These are phyloP conservation scores for Fomitopsis serialis DNA, from an alignment of 768 basidiomycete genomes.

Conservation along the genomic window DNA sequence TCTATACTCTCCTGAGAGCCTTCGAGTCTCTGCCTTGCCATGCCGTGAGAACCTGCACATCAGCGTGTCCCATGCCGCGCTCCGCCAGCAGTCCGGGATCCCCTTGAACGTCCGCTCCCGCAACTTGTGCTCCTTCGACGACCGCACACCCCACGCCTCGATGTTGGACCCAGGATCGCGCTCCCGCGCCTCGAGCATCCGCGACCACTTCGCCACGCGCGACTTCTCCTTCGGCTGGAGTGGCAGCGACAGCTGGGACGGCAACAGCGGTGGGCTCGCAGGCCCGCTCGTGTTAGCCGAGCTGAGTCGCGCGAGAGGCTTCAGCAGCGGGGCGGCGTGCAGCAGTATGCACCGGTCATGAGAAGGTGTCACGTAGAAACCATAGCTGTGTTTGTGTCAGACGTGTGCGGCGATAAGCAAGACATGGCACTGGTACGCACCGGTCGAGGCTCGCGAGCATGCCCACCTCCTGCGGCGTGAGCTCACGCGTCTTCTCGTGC, in stretches of 20 bases:
- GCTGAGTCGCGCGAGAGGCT: conserved; percentile 45
- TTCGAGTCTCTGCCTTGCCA: conserved; percentile 38
- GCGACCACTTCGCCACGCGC: conserved; percentile 90
- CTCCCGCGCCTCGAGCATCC: conserved; percentile 70
- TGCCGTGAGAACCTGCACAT: conserved; percentile 50
- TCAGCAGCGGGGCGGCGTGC: conserved; percentile 53
- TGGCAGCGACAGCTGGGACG: conserved; percentile 37
- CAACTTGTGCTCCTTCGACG: conserved; percentile 62
- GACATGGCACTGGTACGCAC: conserved; percentile 37
- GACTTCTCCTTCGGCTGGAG: conserved; percentile 56
- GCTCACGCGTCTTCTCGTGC: conserved; percentile 57
- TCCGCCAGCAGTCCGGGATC: conserved; percentile 93
- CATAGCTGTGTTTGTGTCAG: conserved; percentile 55
- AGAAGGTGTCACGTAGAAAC: conserved; percentile 77
- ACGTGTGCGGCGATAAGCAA: neutral
- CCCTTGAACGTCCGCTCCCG: conserved; percentile 87
- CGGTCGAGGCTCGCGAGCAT: conserved; percentile 79
- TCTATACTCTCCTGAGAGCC: conserved; percentile 46
- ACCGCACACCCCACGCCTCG: conserved; percentile 62
- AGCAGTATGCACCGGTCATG: conserved; percentile 83
- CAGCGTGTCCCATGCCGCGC: conserved; percentile 86
- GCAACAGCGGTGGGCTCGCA: conserved; percentile 38
- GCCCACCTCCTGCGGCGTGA: conserved; percentile 69
- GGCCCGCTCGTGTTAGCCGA: conserved; percentile 33
- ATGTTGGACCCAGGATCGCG: conserved; percentile 78